Evolutionary conservation across 169 alveolate genomes (phyloP).

Genomic region (Perkinsus chesapeaki): DNA sequence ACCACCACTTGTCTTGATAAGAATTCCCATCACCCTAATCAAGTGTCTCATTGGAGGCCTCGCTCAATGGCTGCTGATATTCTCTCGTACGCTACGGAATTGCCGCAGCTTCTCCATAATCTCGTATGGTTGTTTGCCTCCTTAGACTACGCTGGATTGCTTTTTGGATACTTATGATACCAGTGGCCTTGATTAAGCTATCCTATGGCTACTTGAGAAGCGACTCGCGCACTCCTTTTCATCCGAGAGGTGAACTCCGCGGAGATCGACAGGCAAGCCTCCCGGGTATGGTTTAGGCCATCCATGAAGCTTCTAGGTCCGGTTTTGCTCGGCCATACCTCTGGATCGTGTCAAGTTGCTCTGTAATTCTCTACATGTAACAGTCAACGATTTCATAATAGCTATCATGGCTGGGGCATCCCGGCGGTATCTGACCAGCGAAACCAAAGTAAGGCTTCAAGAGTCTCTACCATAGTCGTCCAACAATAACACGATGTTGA

Average conservation of each 20-base stretch:
- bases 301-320: background rate
- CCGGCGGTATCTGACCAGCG: background rate
- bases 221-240: background rate
- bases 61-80: background rate
- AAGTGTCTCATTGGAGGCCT: background rate
- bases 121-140: background rate
- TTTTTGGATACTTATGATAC: background rate
- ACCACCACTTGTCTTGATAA: background rate
- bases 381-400: background rate
- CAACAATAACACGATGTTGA: no score
- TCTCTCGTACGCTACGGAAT: background rate
- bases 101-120: background rate
- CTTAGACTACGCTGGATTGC: background rate
- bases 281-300: background rate
- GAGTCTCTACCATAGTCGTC: no score
- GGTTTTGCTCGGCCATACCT: background rate
- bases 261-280: background rate
- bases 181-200: background rate
- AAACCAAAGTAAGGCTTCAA: background rate
- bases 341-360: background rate
- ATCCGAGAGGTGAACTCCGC: background rate
- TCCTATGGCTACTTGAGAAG: background rate
- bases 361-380: background rate
- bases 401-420: background rate
- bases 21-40: background rate